phyloP scores from a whole-genome alignment of 305 asterid genomes.

The Fraxinus ornus region DNA sequence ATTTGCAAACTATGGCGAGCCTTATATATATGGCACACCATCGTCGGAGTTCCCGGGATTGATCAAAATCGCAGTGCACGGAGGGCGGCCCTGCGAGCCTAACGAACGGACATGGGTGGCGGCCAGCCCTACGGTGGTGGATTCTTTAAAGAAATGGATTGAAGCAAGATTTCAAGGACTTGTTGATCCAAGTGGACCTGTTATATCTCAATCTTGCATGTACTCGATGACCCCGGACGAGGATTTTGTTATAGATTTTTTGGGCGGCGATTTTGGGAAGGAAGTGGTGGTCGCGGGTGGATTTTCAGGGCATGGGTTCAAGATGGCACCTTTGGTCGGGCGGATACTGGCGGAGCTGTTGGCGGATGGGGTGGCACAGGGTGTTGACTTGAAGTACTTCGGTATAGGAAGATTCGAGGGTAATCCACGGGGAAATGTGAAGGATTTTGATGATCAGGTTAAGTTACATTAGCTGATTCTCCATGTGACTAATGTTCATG shows the following conservation, averaged over 20 bases:
- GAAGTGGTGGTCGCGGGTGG: conserved; percentile 81
- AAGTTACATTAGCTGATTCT: conserved; percentile 14
- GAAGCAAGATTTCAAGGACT: conserved; percentile 43
- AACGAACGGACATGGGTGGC: conserved; percentile 62
- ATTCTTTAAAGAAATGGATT: conserved; percentile 46
- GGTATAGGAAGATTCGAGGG: conserved; percentile 53
- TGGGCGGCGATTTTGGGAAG: conserved; percentile 74
- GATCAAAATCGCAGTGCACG: conserved; percentile 60
- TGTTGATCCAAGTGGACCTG: conserved; percentile 50
- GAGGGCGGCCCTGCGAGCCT: conserved; percentile 74
- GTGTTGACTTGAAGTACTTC: conserved; percentile 53
- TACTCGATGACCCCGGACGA: conserved; percentile 94
- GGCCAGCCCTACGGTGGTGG: conserved; percentile 13
- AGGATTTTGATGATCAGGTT: conserved; percentile 64
- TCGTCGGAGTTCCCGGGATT: conserved; percentile 79
- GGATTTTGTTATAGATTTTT: conserved; percentile 75
- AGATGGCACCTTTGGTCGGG: conserved; percentile 92
- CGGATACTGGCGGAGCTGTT: conserved; percentile 65
- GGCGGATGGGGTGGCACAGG: conserved; percentile 39
- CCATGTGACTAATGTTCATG: not conserved
- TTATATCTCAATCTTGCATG: conserved; percentile 75
- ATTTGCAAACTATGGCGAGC: conserved; percentile 74
- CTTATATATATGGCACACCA: conserved; percentile 88
- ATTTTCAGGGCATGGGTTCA: conserved; percentile 93
- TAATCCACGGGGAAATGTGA: conserved; percentile 46